phyloP scores from a whole-genome alignment of 768 basidiomycete species.

The Scleroderma citrinum region DNA sequence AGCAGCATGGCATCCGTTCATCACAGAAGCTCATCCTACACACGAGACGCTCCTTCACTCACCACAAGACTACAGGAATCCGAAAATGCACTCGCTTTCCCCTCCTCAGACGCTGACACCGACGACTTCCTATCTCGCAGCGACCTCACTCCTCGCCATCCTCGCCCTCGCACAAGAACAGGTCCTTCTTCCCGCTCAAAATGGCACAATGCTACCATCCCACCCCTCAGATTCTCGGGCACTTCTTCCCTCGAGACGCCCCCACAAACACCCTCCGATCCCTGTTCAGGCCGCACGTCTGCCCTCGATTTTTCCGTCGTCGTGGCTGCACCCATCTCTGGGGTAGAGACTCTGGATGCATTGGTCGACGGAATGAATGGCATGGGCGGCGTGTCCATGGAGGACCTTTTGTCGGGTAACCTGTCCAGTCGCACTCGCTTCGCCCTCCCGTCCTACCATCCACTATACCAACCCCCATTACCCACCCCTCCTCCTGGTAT shows the following conservation, averaged over 20 bases:
- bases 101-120: slow-evolving; percentile 18
- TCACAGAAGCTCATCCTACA: slow-evolving; percentile 53
- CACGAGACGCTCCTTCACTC: slow-evolving; percentile 31
- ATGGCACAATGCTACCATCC: slow-evolving; percentile 43
- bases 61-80: no score
- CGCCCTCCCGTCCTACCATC: slow-evolving; percentile 58
- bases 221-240: slow-evolving; percentile 57
- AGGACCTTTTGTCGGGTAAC: slow-evolving; percentile 44
- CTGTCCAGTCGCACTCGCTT: slow-evolving; percentile 47
- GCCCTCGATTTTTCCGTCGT: slow-evolving; percentile 54
- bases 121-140: slow-evolving; percentile 19
- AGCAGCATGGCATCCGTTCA: slow-evolving; percentile 24
- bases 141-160: slow-evolving; percentile 33
- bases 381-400: slow-evolving; percentile 64
- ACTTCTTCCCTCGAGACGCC: slow-evolving; percentile 71
- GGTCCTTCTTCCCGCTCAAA: slow-evolving; percentile 45
- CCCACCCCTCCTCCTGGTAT: slow-evolving; percentile 81
- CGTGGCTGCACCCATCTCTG: slow-evolving; percentile 71
- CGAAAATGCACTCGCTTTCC: slow-evolving; percentile 28
- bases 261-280: slow-evolving; percentile 63
- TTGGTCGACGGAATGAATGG: slow-evolving; percentile 89
- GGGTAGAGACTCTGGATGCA: slow-evolving; percentile 85
- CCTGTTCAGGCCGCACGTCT: slow-evolving; percentile 14
- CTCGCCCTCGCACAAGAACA: slow-evolving; percentile 51
- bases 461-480: slow-evolving; percentile 76